These are phyloP conservation scores for Aquilaria malaccensis DNA, from an alignment of 345 rosid genomes.

Conservation along the genomic window DNA sequence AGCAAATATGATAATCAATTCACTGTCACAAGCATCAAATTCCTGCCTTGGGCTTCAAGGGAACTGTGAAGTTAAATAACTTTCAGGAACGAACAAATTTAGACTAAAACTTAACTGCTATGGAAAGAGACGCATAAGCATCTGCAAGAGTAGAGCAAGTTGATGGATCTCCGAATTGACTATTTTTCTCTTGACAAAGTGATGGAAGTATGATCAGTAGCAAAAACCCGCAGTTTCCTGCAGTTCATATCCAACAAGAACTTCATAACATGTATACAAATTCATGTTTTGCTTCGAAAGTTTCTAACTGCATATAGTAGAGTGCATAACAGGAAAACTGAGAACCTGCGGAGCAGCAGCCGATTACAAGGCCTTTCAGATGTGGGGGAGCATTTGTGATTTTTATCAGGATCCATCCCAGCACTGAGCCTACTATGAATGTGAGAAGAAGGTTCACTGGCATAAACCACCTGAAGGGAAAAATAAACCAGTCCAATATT, in stretches of 20 bases:
- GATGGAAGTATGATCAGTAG: constrained; percentile 44
- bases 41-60: background rate
- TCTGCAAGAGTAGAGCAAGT: constrained; percentile 26
- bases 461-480: constrained; percentile 43
- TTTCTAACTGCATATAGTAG: background rate
- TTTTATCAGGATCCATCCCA: constrained; percentile 38
- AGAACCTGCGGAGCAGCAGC: constrained; percentile 47
- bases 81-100: background rate
- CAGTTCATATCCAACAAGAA: background rate
- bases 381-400: constrained; percentile 33
- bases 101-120: constrained; percentile 27
- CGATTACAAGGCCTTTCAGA: constrained; percentile 41
- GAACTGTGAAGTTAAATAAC: background rate
- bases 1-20: background rate
- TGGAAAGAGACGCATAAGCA: constrained; percentile 46
- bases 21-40: background rate
- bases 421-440: constrained; percentile 33
- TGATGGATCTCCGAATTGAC: constrained; percentile 43
- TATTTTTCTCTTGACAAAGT: constrained; percentile 37
- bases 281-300: background rate
- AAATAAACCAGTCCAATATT: background rate
- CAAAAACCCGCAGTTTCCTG: constrained; percentile 46
- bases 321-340: background rate
- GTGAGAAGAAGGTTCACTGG: constrained; percentile 37
- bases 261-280: background rate